Evolutionary conservation across 2,329 filamentous ascomycete species (phyloP), one percentile per base, ranked within the genome.

Genomic region (Pseudovirgaria hyperparasitica): DNA sequence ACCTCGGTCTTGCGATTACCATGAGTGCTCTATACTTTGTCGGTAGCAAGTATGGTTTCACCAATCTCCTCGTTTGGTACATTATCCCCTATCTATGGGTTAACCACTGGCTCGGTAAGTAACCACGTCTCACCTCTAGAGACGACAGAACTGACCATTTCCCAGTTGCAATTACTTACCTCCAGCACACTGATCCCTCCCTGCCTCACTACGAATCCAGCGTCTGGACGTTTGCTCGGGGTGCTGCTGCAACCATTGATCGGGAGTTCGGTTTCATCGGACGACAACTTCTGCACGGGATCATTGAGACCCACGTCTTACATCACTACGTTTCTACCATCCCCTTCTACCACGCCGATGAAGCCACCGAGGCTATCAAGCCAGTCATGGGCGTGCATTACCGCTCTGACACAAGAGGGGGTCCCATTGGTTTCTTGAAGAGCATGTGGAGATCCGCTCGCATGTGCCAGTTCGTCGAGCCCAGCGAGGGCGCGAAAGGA

Each of bases 301-400:
- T 96, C 58, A 78, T 94, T 55, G 87, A 94, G 68, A 94, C 87
- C 25, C 87, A 96, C 62, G 87, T 96, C 33, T 80, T 93, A 34
- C 87, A 96, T 68, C 87, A 96, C 71, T 96, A 93, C 60, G 74
- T 96, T 54, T 87, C 80, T 60, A 82, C 75, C 48, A 96, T 96
- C 41, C 87, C 87, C 36, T 94, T 94, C 64, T 96, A 96, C 65
- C 70, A 94, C 57, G 87, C 86, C 49, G 85, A 93, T 43, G 86
- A 94, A 63, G 86, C 87, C 31, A 79, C 76, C 44, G 86, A 94
- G 44, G 86, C 86, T 47, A 92, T 96, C 70, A 85, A 86, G 69
- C 72, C 72, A 34, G 67, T 98, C 55, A 94, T 98, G 87, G 90
- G 90, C 55, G 67, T 69, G 48, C 90, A 98, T 69, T 98, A 98